Percentiles rank a stretch among this genome's conserved stretches.
These are phyloP conservation scores for Amanita rubescens DNA, from an alignment of 768 basidiomycete species.

Conservation along the genomic window DNA sequence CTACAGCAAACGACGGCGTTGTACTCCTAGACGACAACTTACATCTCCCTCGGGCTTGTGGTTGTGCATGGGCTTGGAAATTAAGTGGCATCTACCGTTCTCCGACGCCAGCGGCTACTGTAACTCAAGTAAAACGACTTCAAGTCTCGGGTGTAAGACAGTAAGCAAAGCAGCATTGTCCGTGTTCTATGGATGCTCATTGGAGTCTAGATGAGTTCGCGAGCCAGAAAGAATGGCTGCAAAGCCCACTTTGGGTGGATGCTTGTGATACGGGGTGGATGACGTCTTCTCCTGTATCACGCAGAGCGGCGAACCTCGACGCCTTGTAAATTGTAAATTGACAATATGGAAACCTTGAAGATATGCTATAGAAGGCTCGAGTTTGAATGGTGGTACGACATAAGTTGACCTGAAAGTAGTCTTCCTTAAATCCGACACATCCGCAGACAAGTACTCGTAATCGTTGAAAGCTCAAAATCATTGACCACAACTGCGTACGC, in stretches of 20 bases:
- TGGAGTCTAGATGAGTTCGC: neutral
- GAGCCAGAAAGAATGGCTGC: neutral
- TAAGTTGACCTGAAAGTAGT: conserved; percentile 50
- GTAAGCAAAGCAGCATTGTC: neutral
- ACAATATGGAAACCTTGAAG: conserved; percentile 3
- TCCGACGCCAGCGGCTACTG: no score
- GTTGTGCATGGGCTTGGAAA: no score
- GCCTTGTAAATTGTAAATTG: conserved; percentile 12
- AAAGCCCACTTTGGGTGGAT: conserved; percentile 3
- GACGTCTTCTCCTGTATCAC: neutral
- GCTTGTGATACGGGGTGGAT: conserved; percentile 2
- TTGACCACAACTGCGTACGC: conserved; percentile 96
- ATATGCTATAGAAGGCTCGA: conserved; percentile 50
- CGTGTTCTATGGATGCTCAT: neutral
- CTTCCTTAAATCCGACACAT: conserved; percentile 86
- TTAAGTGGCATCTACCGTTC: no score
- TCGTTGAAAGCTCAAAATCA: conserved; percentile 95
- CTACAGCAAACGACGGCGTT: no score
- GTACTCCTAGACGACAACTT: no score
- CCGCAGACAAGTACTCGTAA: conserved; percentile 83
- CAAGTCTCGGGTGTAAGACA: neutral
- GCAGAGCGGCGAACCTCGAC: neutral
- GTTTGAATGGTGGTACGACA: no score
- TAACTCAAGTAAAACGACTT: no score
- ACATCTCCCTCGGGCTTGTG: no score